phyloP scores from a whole-genome alignment of 1,284 basidiomycete genomes.

The Volvariella surrecta region DNA sequence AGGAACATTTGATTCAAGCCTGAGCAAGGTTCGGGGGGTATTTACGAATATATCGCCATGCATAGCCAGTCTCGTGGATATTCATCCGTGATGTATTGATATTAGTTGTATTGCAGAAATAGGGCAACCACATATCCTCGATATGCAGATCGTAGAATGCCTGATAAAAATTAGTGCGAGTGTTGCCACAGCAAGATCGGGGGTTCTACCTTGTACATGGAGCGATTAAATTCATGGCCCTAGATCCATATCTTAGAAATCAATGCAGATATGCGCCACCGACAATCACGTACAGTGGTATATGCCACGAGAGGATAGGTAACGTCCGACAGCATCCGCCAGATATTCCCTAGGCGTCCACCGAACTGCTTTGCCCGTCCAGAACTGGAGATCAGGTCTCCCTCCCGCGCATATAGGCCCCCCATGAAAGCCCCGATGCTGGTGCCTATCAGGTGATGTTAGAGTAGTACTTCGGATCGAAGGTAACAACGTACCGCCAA shows the following conservation, averaged over 20 bases:
- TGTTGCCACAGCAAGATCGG: conserved; percentile 22
- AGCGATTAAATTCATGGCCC: conserved; percentile 89
- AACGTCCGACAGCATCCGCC: conserved; percentile 91
- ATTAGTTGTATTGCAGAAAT: conserved; percentile 98
- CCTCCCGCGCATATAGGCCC: conserved; percentile 93
- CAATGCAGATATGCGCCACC: conserved; percentile 1
- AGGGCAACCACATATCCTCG: conserved; percentile 99
- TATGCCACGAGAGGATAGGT: conserved; percentile 98
- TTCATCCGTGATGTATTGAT: conserved; percentile 97
- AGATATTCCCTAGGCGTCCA: conserved; percentile 88
- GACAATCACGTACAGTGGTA: conserved; percentile 66
- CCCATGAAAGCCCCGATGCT: conserved; percentile 93
- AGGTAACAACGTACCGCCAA: conserved; percentile 48
- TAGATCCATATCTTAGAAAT: conserved; percentile 19
- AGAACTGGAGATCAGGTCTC: conserved; percentile 80
- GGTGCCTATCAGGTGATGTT: conserved; percentile 39
- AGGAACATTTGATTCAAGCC: neutral
- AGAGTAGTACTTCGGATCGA: neutral
- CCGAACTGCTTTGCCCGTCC: conserved; percentile 91
- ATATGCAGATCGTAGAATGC: conserved; percentile 93
- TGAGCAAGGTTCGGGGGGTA: conserved; percentile 4
- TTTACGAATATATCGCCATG: conserved; percentile 79
- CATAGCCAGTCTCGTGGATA: conserved; percentile 94
- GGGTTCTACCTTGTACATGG: conserved; percentile 63
- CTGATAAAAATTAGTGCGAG: neutral